Evolutionary conservation across 2,329 filamentous ascomycete genomes (phyloP), one percentile per base, ranked within the genome.

Genomic region (Teratosphaeria pseudoeucalypti): DNA sequence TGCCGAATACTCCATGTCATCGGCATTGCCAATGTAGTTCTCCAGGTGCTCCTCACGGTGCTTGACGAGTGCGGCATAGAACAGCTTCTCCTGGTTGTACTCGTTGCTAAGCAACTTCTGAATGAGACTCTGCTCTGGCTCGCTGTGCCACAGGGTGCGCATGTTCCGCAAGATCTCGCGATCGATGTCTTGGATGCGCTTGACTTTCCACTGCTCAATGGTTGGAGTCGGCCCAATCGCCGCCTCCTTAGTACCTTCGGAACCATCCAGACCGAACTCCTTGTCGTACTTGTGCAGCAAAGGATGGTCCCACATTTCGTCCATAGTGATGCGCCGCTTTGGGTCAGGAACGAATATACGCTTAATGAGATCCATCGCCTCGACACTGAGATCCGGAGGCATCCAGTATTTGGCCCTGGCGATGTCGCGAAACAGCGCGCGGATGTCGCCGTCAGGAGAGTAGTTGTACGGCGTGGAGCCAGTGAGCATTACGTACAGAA

Each of bases 131-230:
- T 87, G 82, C 65, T 92, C 88, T 37, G 83, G 84, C 64, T 90
- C 87, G 66, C 86, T 88, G 76, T 97, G 92, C 92, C 91, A 97
- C 68, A 97, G 81, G 2, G 91, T 92, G 61, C 88, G 87, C 63
- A 99, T 79, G 72, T 95, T 92, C 52, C 91, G 84, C 55, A 97
- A 75, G 32, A 96, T 83, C 64, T 95, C 89, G 54, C 82, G 77
- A 67, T 96, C 90, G 57, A 97, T 85, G 19, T 91, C 87, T 10
- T 84, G 80, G 37, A 79, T 78, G 52, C 79, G 80, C 6, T 83
- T 79, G 1, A 84, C 78, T 39, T 83, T 82, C 68, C 85, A 88
- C 55, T 87, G 84, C 43, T 85, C 78, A 34, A 84, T 78, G 1
- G 80, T 79, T 3, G 82, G 81, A 7, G 77, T 72, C 6, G 81